phyloP scores from a whole-genome alignment of 768 basidiomycete genomes.

The Auricularia sp. region DNA sequence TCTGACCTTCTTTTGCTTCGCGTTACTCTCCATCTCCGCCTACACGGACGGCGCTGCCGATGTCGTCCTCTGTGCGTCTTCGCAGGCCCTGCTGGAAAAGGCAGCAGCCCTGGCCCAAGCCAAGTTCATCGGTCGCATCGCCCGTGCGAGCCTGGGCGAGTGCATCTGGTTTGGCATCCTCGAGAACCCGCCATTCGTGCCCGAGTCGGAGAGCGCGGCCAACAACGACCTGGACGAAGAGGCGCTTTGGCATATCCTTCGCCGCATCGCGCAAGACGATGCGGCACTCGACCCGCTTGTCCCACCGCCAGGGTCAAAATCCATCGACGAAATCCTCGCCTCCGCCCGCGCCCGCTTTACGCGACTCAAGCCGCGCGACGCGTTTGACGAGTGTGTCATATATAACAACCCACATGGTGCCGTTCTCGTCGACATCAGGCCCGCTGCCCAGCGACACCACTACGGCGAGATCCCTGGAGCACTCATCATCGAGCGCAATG shows the following conservation, averaged over 20 bases:
- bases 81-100: conserved; percentile 48
- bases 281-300: conserved; percentile 48
- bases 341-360: conserved; percentile 48
- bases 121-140: conserved; percentile 62
- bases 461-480: conserved; percentile 57
- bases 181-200: conserved; percentile 12
- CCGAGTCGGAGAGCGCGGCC: conserved; percentile 10
- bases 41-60: conserved; percentile 16
- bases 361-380: conserved; percentile 49
- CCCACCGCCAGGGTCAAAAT: conserved; percentile 56
- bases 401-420: conserved; percentile 45
- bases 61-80: conserved; percentile 52
- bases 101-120: conserved; percentile 54
- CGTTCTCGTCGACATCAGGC: conserved; percentile 70
- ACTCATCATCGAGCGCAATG: conserved; percentile 65
- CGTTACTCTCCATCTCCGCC: conserved; percentile 17
- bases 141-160: background rate
- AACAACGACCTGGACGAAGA: conserved; percentile 46
- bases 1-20: conserved; percentile 21
- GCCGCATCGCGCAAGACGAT: conserved; percentile 41
- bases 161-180: conserved; percentile 35
- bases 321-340: conserved; percentile 47
- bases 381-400: conserved; percentile 45
- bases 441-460: conserved; percentile 45
- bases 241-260: conserved; percentile 62